Evolutionary conservation across 176 grass and related monocot species (phyloP).

Genomic region (Leersia perrieri): DNA sequence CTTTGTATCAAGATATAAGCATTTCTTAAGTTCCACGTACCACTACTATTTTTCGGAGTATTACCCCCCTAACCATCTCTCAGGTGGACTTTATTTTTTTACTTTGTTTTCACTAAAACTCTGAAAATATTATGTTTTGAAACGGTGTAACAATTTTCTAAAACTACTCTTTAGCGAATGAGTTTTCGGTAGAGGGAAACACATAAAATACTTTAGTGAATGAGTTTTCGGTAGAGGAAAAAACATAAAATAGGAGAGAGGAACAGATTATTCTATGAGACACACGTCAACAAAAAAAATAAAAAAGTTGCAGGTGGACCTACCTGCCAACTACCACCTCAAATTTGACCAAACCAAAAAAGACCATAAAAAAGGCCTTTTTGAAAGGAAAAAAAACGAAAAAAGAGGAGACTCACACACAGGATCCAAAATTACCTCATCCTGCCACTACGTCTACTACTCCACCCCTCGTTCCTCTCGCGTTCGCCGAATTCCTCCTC

Average conservation of each 20-base stretch:
- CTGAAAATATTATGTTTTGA: no score
- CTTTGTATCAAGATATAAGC: no score
- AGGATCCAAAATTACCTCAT: neutral
- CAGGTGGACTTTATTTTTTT: no score
- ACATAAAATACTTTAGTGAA: neutral
- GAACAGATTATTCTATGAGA: neutral
- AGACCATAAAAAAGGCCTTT: neutral
- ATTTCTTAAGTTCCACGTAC: no score
- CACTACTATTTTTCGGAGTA: no score
- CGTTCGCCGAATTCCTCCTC: neutral
- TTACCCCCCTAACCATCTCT: no score
- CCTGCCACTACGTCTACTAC: neutral
- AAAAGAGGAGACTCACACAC: neutral
- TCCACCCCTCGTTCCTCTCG: no score
- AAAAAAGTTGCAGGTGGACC: no score
- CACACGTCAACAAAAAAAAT: no score
- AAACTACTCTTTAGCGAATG: neutral
- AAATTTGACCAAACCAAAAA: conserved; percentile 19
- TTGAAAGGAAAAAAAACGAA: neutral
- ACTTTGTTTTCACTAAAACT: no score
- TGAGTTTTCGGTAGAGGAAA: neutral
- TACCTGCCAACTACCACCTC: neutral
- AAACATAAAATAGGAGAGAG: neutral
- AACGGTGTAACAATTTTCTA: no score
- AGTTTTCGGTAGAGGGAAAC: neutral